Base-by-base conservation (phyloP, 352 stramenopile genomes). In the Phytophthora sansomeana region DNA sequence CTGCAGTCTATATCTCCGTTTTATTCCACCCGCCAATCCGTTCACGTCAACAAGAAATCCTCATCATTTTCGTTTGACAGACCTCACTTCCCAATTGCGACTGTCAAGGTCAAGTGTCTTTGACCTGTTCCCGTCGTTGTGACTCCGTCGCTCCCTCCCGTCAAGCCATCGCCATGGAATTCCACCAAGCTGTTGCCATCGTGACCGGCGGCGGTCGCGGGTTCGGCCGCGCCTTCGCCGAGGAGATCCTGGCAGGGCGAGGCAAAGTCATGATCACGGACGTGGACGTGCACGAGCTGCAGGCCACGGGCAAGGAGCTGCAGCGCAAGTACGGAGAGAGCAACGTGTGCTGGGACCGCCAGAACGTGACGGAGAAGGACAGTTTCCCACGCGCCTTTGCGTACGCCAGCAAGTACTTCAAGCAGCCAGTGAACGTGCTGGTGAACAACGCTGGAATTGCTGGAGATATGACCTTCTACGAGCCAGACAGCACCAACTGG, bases 381-480 rank as follows among this genome's bases (percentile, higher is more conserved):
- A 86, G 74, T 44, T 95, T 93, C 72, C 58, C 78, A 43, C 72
- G 64, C 5, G 72, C 70, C 8, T 95, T 92, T 47, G 81, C 87
- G 24, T 80, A 78, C 52, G 83, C 83, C 41, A 61, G 44, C 57
- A 75, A 78, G 58, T 88, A 82, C 58, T 93, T 95, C 56, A 73
- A 80, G 19, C 46, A 43, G 30, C 75, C 74, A 0, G 75, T 92
- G 8, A 95, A 95, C 67, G 39, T 93, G 41, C 75, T 95, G 32
- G 85, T 87, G 3, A 95, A 95, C 72, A 95, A 95, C 61, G 87
- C 87, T 3, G 87, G 87, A 17, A 93, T 95, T 30, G 80, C 73
- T 3, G 78, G 80, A 6, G 67, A 90, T 44, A 73, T 83, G 65
- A 69, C 68, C 16, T 91, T 83, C 58, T 89, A 75, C 58, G 60